A percentile compares a stretch with the other conserved stretches of the same genome.
Conservation (phyloP, 305 asterid species). For the Andrographis paniculata region DNA sequence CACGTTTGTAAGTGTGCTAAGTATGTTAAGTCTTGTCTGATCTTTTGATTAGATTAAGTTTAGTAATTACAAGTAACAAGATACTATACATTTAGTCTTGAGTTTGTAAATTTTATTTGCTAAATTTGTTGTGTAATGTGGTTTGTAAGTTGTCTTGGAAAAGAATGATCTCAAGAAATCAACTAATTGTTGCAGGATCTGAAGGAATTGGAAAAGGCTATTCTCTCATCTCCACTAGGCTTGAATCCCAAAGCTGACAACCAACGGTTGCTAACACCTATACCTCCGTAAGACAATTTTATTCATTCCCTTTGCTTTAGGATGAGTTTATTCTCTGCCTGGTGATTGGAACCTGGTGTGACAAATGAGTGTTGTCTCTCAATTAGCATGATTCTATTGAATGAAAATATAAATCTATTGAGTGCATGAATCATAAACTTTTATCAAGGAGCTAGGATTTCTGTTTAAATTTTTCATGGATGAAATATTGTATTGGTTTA, state of each 20-base stretch:
- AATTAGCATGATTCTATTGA: slow-evolving; percentile 1
- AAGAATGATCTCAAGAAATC: slow-evolving; percentile 5
- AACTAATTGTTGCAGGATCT: slow-evolving; percentile 47
- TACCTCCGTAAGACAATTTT: slow-evolving; percentile 75
- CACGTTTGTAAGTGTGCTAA: background rate
- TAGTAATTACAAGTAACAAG: too few relatives aligned
- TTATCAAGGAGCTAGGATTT: background rate
- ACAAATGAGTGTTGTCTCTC: slow-evolving; percentile 4
- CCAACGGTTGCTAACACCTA: slow-evolving; percentile 64
- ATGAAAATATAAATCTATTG: slow-evolving; percentile 5
- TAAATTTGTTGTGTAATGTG: background rate
- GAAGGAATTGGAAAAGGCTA: slow-evolving; percentile 88
- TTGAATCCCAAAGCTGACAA: slow-evolving; percentile 69
- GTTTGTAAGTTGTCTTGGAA: background rate
- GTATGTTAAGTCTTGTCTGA: too few relatives aligned
- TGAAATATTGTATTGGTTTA: slow-evolving; percentile 7
- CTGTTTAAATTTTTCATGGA: background rate
- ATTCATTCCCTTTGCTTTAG: slow-evolving; percentile 10
- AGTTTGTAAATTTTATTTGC: too few relatives aligned
- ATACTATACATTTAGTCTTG: too few relatives aligned
- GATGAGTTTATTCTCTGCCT: background rate
- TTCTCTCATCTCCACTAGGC: slow-evolving; percentile 78
- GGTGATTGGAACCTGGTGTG: slow-evolving; percentile 5
- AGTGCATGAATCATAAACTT: slow-evolving; percentile 10
- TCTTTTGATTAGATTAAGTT: too few relatives aligned